Base-by-base conservation (phyloP, 2,329 filamentous ascomycete species). In the Fusarium sp. region DNA sequence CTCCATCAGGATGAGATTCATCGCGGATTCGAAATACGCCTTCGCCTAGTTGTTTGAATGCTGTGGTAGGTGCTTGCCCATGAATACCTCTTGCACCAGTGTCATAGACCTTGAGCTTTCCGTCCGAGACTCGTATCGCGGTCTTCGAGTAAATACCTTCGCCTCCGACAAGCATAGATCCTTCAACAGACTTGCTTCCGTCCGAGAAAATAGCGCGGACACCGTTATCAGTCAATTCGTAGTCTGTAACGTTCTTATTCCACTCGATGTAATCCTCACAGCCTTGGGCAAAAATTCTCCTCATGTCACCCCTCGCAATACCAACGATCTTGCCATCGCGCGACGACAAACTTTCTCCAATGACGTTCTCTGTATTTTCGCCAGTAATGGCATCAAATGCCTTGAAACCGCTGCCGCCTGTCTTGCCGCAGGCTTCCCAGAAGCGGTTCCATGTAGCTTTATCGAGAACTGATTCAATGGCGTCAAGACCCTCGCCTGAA, bases 61-160 rank as follows among this genome's bases (percentile, higher is more conserved):
- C 88, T 1, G 85, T 83, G 0, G 84, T 88, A 0, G 88, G 87
- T 10, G 90, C 88, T 74, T 91, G 88, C 1, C 89, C 90, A 69
- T 91, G 89, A 25, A 91, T 90, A 2, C 88, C 88, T 49, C 89
- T 78, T 0, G 88, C 86, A 5, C 89, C 88, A 0, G 88, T 87
- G 70, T 91, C 89, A 73, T 86, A 91, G 7, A 88, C 85, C 75
- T 89, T 90, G 47, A 91, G 75, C 51, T 79, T 84, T 3, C 87
- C 88, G 6, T 80, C 79, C 0, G 86, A 88, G 6, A 91, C 79
- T 77, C 91, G 88, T 70, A 83, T 85, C 0, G 88, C 87, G 14
- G 91, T 82, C 53, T 82, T 82, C 11, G 88, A 90, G 72, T 87
- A 86, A 42, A 91, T 85, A 13, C 90, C 89, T 49, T 92, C 90